phyloP scores from a whole-genome alignment of 768 basidiomycete species.

The Tulasnella sp. region DNA sequence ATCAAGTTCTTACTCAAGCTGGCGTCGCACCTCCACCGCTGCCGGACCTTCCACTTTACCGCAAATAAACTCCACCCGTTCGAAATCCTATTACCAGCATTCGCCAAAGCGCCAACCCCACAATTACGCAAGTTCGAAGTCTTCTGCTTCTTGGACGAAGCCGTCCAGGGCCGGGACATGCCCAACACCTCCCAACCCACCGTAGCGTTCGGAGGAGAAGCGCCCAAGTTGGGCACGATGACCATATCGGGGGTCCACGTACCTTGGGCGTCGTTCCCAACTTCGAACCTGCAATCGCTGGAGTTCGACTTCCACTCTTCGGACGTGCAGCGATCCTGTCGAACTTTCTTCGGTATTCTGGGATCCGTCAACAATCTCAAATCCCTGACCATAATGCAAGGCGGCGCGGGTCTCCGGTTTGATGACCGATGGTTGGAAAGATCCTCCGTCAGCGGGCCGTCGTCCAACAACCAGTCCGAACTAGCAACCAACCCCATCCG shows the following conservation, averaged over 20 bases:
- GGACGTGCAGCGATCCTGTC: constrained; percentile 24
- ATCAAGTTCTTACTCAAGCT: constrained; percentile 15
- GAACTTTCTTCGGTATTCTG: constrained; percentile 16
- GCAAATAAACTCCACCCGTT: constrained; percentile 22
- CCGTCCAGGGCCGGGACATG: neutral
- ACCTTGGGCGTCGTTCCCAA: constrained; percentile 23
- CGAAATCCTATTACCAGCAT: constrained; percentile 24
- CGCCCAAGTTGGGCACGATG: constrained; percentile 19
- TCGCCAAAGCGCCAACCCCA: constrained; percentile 18
- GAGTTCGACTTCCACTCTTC: constrained; percentile 33
- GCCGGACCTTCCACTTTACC: constrained; percentile 27
- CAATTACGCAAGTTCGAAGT: constrained; percentile 19
- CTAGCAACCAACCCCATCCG: neutral
- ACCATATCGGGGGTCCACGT: constrained; percentile 33
- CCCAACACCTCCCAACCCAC: neutral
- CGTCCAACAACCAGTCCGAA: constrained; percentile 6
- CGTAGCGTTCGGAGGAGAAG: constrained; percentile 28
- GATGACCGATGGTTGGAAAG: constrained; percentile 21
- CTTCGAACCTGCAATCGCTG: constrained; percentile 3
- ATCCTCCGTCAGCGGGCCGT: constrained; percentile 12
- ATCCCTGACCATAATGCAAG: constrained; percentile 30
- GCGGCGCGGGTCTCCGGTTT: constrained; percentile 25
- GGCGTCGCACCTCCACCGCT: constrained; percentile 25
- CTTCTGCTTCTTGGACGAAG: constrained; percentile 20
- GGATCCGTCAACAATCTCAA: neutral